Percentiles rank a stretch among this genome's conserved stretches.
These are phyloP conservation scores for Sporisorium iseilematis-ciliati DNA, from an alignment of 1,284 basidiomycete species.

Conservation along the genomic window DNA sequence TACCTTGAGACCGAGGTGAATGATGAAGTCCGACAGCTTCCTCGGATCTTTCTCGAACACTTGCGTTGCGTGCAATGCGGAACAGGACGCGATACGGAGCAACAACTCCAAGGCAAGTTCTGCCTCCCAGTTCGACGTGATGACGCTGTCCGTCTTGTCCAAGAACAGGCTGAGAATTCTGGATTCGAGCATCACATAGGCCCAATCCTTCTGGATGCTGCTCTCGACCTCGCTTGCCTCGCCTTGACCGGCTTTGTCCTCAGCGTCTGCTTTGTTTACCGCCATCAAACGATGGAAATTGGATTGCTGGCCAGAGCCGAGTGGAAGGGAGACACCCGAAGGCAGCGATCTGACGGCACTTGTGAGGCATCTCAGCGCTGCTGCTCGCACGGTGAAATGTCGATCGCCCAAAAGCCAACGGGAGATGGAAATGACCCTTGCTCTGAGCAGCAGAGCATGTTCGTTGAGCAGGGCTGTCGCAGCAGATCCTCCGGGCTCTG, in stretches of 20 bases:
- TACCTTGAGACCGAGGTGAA: conserved; percentile 41
- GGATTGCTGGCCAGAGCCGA: conserved; percentile 23
- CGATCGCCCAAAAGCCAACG: conserved; percentile 58
- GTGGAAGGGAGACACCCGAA: conserved; percentile 7
- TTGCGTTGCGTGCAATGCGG: conserved; percentile 26
- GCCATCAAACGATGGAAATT: conserved; percentile 26
- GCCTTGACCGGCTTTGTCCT: conserved; percentile 8
- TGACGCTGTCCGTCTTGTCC: conserved; percentile 38
- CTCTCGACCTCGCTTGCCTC: conserved; percentile 46
- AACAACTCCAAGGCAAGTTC: conserved; percentile 42
- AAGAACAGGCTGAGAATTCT: conserved; percentile 30
- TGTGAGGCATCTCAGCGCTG: conserved; percentile 50
- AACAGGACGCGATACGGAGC: conserved; percentile 43
- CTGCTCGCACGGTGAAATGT: conserved; percentile 55
- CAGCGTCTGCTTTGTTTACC: not conserved
- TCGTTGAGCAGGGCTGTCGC: conserved; percentile 25
- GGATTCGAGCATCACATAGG: conserved; percentile 36
- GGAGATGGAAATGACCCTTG: conserved; percentile 44
- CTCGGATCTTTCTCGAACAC: conserved; percentile 26
- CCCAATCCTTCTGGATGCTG: conserved; percentile 49
- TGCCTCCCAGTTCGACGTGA: conserved; percentile 47
- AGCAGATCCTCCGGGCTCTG: not conserved
- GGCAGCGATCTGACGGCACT: conserved; percentile 41
- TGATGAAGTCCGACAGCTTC: conserved; percentile 34
- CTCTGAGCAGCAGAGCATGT: conserved; percentile 21